phyloP scores from a whole-genome alignment of 129 eudicot genomes.

The Artemisia tridentata region DNA sequence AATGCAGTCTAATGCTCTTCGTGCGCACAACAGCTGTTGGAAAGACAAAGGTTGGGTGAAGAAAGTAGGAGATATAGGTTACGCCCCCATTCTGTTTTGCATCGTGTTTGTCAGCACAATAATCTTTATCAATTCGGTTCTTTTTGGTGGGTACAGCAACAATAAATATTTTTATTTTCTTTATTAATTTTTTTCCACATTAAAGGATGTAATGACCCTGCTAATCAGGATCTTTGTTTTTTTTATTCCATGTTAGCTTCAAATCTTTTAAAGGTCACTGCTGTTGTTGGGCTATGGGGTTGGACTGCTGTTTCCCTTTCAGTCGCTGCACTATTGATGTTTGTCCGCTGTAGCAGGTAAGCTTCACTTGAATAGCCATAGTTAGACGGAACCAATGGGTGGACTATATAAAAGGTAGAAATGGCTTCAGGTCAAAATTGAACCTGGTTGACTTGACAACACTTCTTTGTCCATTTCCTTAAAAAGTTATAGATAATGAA shows the following conservation, averaged over 20 bases:
- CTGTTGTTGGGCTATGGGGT: constrained; percentile 93
- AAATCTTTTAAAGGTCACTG: constrained; percentile 72
- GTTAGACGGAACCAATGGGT: neutral
- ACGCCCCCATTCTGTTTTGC: constrained; percentile 72
- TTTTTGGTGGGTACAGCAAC: constrained; percentile 57
- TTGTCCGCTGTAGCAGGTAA: constrained; percentile 82
- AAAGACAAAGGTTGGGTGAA: constrained; percentile 45
- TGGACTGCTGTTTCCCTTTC: constrained; percentile 80
- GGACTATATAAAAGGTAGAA: neutral
- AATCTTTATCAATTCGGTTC: constrained; percentile 71
- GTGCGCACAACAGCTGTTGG: constrained; percentile 52
- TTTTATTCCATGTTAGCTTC: constrained; percentile 56
- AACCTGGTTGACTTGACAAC: too few species aligned
- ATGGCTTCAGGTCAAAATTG: neutral
- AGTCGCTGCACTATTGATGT: constrained; percentile 62
- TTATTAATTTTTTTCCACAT: neutral
- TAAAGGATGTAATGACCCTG: neutral
- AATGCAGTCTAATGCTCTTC: constrained; percentile 66
- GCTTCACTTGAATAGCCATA: neutral
- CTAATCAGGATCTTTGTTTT: constrained; percentile 28
- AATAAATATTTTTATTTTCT: constrained; percentile 7
- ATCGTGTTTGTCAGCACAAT: constrained; percentile 53
- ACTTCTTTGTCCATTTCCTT: too few species aligned
- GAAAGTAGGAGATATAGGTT: constrained; percentile 48
- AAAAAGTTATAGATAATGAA: too few species aligned